Percentiles rank a stretch among this genome's conserved stretches.
Evolutionary conservation across 192 early-diverging fungal genomes (phyloP).

Genomic region (Spizellomyces punctatus): DNA sequence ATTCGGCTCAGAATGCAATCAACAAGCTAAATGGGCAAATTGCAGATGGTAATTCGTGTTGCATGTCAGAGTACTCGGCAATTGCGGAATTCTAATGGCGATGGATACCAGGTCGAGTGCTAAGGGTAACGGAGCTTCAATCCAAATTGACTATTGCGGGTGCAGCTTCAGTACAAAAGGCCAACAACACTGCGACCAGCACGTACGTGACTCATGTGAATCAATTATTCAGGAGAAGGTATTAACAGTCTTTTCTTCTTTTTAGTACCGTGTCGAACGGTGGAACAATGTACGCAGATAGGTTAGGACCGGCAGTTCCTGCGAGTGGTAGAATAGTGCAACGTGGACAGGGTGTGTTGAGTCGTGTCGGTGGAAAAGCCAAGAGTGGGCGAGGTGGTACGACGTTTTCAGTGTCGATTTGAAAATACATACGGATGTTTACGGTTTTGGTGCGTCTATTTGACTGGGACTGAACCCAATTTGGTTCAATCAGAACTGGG

Average conservation of each 20-base stretch:
- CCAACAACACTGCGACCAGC: neutral
- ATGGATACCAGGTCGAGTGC: neutral
- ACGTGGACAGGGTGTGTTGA: neutral
- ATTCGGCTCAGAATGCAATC: neutral
- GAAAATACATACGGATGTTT: neutral
- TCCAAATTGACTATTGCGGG: slow-evolving; percentile 7
- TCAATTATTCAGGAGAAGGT: neutral
- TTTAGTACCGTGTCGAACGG: neutral
- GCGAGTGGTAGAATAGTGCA: neutral
- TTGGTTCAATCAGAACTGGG: no score
- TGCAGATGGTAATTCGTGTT: neutral
- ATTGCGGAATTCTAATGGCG: neutral
- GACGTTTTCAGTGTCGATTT: slow-evolving; percentile 1
- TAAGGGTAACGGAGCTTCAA: slow-evolving; percentile 6
- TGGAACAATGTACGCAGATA: slow-evolving; percentile 10
- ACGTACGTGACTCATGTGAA: neutral
- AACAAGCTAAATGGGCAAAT: slow-evolving; percentile 1
- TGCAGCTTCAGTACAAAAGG: neutral
- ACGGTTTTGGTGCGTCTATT: no score
- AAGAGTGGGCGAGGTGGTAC: neutral
- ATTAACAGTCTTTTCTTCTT: neutral
- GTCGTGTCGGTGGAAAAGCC: no score
- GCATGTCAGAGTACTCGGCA: neutral
- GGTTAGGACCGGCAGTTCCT: slow-evolving; percentile 3
- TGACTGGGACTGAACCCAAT: no score